A percentile compares a stretch with the other conserved stretches of the same genome.
These are phyloP conservation scores for Mediolabrus comicus DNA, from an alignment of 108 stramenopile genomes.

Conservation along the genomic window DNA sequence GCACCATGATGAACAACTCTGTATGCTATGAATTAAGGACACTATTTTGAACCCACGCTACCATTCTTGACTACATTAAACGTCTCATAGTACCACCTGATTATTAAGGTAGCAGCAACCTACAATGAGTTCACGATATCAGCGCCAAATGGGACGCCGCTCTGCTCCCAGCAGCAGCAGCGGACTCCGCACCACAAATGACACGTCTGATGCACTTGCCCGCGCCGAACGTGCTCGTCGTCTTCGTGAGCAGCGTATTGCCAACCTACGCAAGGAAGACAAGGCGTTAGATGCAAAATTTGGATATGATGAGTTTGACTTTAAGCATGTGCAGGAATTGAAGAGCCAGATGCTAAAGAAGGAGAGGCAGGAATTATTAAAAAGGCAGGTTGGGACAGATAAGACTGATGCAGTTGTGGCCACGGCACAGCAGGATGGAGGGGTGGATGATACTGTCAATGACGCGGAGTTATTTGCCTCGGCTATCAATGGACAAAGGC, in stretches of 20 bases:
- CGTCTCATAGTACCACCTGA: not conserved
- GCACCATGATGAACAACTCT: not conserved
- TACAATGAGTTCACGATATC: constrained; percentile 52
- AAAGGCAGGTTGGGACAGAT: not conserved
- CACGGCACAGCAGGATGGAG: not conserved
- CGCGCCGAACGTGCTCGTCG: constrained; percentile 16
- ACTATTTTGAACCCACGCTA: not conserved
- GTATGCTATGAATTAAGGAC: not conserved
- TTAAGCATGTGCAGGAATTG: constrained; percentile 17
- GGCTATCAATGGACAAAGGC: constrained; percentile 16
- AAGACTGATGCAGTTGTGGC: constrained; percentile 3
- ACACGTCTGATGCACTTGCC: constrained; percentile 30
- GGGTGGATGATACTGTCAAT: constrained; percentile 43
- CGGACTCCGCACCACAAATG: constrained; percentile 17
- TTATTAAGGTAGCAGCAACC: not conserved
- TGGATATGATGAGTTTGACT: constrained; percentile 58
- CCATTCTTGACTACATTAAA: not conserved
- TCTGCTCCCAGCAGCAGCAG: constrained; percentile 7
- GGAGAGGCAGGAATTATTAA: constrained; percentile 10
- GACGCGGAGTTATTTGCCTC: constrained; percentile 33
- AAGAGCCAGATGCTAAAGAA: not conserved
- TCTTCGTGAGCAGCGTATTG: constrained; percentile 42
- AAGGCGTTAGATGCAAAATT: constrained; percentile 59
- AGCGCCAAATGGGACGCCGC: constrained; percentile 62
- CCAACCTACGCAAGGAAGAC: constrained; percentile 34